Evolutionary conservation across 768 basidiomycete species (phyloP).

Genomic region (Boletus sp.): DNA sequence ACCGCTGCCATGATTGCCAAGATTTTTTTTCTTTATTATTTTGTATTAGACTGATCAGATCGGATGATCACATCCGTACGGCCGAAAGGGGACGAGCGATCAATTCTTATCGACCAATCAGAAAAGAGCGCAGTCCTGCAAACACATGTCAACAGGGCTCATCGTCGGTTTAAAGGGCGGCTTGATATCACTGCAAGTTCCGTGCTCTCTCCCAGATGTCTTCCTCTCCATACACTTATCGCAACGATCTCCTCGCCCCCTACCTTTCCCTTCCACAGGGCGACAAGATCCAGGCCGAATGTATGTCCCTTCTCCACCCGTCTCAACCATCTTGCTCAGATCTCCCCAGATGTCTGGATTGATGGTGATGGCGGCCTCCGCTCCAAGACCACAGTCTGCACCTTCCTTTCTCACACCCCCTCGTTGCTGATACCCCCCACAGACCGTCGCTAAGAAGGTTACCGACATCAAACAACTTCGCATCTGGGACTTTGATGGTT

Average conservation of each 20-base stretch:
- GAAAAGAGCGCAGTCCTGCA: conserved; percentile 2
- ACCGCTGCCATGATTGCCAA: no score
- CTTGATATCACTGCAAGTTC: background rate
- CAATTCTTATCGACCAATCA: conserved; percentile 33
- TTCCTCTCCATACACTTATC: conserved; percentile 44
- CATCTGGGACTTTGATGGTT: conserved; percentile 99
- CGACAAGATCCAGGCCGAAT: conserved; percentile 92
- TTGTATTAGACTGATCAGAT: background rate
- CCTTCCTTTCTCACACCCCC: background rate
- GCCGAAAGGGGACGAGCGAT: background rate
- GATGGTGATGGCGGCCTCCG: conserved; percentile 93
- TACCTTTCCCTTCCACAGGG: conserved; percentile 89
- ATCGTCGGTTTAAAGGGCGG: conserved; percentile 25
- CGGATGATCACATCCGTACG: background rate
- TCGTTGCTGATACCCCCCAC: conserved; percentile 4
- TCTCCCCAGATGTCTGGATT: conserved; percentile 86
- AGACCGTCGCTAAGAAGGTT: conserved; percentile 88
- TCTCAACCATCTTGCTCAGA: conserved; percentile 4
- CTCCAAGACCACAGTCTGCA: conserved; percentile 88
- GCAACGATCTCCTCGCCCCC: conserved; percentile 83
- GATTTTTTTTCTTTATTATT: background rate
- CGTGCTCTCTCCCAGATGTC: conserved; percentile 17
- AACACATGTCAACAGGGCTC: conserved; percentile 27
- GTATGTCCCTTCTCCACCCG: conserved; percentile 39
- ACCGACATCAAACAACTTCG: conserved; percentile 88